Evolutionary conservation across 345 rosid species (phyloP).

Genomic region (Stellera chamaejasme): DNA sequence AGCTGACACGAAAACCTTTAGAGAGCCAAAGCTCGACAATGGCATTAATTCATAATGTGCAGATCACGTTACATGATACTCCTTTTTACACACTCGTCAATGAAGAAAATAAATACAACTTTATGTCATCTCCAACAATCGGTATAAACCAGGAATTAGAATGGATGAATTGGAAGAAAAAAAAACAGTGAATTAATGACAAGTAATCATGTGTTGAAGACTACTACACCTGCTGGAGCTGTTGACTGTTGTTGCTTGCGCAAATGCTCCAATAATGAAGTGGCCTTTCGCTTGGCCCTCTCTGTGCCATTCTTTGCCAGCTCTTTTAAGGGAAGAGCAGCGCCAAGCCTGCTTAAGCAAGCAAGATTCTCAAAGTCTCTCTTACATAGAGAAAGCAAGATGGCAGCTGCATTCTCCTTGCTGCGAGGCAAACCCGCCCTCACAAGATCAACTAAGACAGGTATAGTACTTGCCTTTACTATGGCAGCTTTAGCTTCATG

Average conservation of each 20-base stretch:
- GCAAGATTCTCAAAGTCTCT: constrained; percentile 66
- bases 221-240: constrained; percentile 19
- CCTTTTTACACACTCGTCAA: constrained; percentile 26
- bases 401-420: constrained; percentile 83
- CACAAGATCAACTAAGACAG: constrained; percentile 50
- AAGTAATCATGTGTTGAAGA: constrained; percentile 8
- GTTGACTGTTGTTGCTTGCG: constrained; percentile 33
- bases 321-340: constrained; percentile 69
- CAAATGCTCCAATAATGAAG: constrained; percentile 66
- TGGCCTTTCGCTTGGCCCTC: constrained; percentile 81
- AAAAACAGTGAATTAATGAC: not conserved
- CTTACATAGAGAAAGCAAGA: constrained; percentile 77
- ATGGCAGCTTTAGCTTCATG: constrained; percentile 67
- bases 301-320: constrained; percentile 77
- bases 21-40: too few relatives aligned
- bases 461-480: constrained; percentile 54
- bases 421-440: constrained; percentile 57
- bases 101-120: constrained; percentile 24
- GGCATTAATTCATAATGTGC: too few relatives aligned
- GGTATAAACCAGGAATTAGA: constrained; percentile 24
- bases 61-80: constrained; percentile 16
- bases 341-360: constrained; percentile 70
- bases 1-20: too few relatives aligned
- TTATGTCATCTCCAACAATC: constrained; percentile 17
- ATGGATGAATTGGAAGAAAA: not conserved